Evolutionary conservation across 192 early-diverging fungal genomes (phyloP), one percentile per base, ranked within the genome.

Genomic region (Geranomyces michiganensis): DNA sequence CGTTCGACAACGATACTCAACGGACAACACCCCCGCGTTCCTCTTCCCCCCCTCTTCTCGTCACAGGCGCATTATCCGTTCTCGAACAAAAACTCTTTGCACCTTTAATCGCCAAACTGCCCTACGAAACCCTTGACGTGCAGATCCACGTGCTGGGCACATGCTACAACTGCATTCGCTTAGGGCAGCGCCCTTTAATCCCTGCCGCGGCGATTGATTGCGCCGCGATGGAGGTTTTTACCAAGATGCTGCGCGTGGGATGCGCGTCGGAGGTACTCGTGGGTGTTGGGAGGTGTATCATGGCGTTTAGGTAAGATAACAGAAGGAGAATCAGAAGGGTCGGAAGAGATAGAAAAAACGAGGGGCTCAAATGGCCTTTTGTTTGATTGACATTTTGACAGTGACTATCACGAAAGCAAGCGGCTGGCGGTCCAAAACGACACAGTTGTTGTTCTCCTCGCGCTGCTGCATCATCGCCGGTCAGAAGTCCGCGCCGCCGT

Each of bases 371-470:
- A 41, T 41, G 36, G 36, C 36, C 36, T 3, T 41, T 41, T 41
- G 10, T 7, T 41, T 41, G 3, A 7, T 41, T 7, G 3, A 10
- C 36, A 10, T 41, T 41, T 3, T 41, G 3, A 7, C 29, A 86
- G 82, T 62, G 82, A 84, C 45, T 81, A 80, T 62, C 79, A 68
- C 31, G 73, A 75, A n/a, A 75, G 74, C 19, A 86, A 86, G 63
- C 33, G 36, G 31, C 49, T 76, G 7, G 85, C 85, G 22, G 60
- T 56, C 14, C 29, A 72, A 26, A 61, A 58, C 7, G 68, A 84
- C 26, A 82, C 80, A 3, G 73, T 82, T 44, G n/a, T 56, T 7
- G 60, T 76, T 13, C 70, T 86, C 17, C 76, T 80, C 31, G 27
- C 30, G 26, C 71, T 83, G 43, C 70, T 86, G 36, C 63, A 45